Evolutionary conservation across 495 filamentous ascomycete species (phyloP).

Genomic region (Penicillium pancosmium): DNA sequence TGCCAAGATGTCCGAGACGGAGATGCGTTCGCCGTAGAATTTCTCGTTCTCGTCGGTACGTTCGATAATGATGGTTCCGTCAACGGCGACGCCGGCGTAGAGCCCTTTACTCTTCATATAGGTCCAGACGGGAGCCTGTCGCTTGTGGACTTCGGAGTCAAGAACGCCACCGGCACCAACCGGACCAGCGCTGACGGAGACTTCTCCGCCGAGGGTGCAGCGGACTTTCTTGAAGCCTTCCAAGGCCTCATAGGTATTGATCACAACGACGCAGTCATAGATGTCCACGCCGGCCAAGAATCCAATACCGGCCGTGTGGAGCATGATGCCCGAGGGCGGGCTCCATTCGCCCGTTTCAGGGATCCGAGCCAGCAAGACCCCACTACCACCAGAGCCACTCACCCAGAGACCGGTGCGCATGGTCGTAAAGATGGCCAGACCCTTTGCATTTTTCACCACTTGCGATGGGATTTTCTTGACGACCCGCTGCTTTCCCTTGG

Average conservation of each 20-base stretch:
- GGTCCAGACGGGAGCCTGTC: constrained; percentile 76
- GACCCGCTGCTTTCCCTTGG: constrained; percentile 67
- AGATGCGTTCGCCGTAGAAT: constrained; percentile 75
- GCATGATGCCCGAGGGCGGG: constrained; percentile 81
- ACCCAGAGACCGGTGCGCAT: constrained; percentile 93
- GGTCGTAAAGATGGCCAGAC: constrained; percentile 87
- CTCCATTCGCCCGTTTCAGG: constrained; percentile 82
- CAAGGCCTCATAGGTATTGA: constrained; percentile 79
- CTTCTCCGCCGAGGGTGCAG: constrained; percentile 76
- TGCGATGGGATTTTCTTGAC: constrained; percentile 81
- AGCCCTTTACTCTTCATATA: constrained; percentile 89
- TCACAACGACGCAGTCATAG: constrained; percentile 89
- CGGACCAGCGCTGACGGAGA: constrained; percentile 77
- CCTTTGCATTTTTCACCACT: constrained; percentile 83
- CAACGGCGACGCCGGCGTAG: constrained; percentile 78
- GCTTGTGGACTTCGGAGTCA: constrained; percentile 72
- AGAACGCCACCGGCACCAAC: constrained; percentile 73
- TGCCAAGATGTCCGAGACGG: constrained; percentile 78
- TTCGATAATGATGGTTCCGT: constrained; percentile 84
- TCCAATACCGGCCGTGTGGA: constrained; percentile 84
- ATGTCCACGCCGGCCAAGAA: constrained; percentile 90
- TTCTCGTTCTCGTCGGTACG: constrained; percentile 86
- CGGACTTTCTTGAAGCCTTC: constrained; percentile 78
- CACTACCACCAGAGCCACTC: constrained; percentile 79
- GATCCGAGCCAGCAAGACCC: constrained; percentile 76